Evolutionary conservation across 495 filamentous ascomycete species (phyloP).

Genomic region (Xylaria intraflava): DNA sequence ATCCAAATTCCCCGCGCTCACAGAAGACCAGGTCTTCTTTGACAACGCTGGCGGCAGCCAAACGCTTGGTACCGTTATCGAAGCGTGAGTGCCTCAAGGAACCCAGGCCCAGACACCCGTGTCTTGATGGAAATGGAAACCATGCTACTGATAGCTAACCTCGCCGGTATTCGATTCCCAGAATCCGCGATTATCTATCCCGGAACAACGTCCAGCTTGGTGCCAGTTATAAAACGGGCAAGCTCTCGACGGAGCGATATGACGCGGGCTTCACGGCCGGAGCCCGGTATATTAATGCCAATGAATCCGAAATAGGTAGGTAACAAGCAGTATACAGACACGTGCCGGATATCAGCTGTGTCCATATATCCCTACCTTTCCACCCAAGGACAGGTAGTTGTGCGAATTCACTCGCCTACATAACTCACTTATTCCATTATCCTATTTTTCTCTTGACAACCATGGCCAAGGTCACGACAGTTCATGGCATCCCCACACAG

Average conservation of each 20-base stretch:
- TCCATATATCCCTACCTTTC: neutral
- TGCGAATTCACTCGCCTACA: neutral
- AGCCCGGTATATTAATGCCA: conserved; percentile 62
- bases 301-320: conserved; percentile 25
- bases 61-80: conserved; percentile 54
- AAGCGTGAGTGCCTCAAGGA: conserved; percentile 46
- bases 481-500: neutral
- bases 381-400: neutral
- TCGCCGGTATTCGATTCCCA: conserved; percentile 19
- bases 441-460: too few species aligned
- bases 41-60: conserved; percentile 75
- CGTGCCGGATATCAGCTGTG: neutral
- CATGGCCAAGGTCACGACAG: too few species aligned
- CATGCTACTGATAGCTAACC: neutral
- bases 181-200: conserved; percentile 57
- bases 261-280: conserved; percentile 51
- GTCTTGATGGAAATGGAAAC: neutral
- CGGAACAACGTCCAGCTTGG: conserved; percentile 68
- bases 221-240: conserved; percentile 52
- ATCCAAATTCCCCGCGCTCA: conserved; percentile 57
- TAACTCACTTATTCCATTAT: neutral
- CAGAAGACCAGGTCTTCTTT: conserved; percentile 59
- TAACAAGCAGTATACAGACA: neutral
- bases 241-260: conserved; percentile 50
- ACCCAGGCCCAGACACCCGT: too few species aligned